Percentiles rank a stretch among this genome's conserved stretches.
Evolutionary conservation across 1,139 yeast species (phyloP).

Genomic region (Candida smagusa): DNA sequence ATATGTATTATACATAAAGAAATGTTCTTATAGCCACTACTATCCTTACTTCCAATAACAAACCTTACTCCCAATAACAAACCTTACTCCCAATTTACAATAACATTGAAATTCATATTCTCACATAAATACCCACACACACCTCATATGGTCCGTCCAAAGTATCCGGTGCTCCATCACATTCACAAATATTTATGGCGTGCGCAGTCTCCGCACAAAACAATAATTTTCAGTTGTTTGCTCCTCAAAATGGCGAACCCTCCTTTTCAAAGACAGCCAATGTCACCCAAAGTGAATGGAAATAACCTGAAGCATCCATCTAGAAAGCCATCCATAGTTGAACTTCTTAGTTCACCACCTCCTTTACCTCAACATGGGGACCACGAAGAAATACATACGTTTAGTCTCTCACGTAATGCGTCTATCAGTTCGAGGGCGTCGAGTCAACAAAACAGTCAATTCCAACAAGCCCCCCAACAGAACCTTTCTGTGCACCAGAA

Average conservation of each 20-base stretch:
- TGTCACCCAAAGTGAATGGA: constrained; percentile 13
- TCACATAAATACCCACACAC: no score
- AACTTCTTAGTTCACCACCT: constrained; percentile 80
- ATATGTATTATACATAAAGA: no score
- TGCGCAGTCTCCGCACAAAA: no score
- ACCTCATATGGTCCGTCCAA: no score
- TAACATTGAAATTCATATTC: no score
- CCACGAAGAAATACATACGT: constrained; percentile 33
- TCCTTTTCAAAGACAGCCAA: constrained; percentile 16
- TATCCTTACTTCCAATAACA: no score
- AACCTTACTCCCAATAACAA: no score
- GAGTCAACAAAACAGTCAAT: constrained; percentile 13
- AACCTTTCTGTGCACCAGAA: constrained; percentile 11
- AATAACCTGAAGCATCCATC: constrained; percentile 19
- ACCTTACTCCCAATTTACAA: no score
- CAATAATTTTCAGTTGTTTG: no score
- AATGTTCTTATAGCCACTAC: no score
- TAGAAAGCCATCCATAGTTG: constrained; percentile 77
- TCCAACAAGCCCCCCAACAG: constrained; percentile 6
- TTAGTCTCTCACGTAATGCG: constrained; percentile 44
- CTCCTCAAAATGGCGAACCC: constrained; percentile 12
- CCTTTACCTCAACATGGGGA: constrained; percentile 42
- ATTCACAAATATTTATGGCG: no score
- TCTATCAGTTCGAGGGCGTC: constrained; percentile 36
- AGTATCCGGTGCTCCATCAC: no score